A percentile compares a stretch with the other conserved stretches of the same genome.
These are phyloP conservation scores for Plasmodium coatneyi DNA, from an alignment of 169 alveolate species.

Conservation along the genomic window DNA sequence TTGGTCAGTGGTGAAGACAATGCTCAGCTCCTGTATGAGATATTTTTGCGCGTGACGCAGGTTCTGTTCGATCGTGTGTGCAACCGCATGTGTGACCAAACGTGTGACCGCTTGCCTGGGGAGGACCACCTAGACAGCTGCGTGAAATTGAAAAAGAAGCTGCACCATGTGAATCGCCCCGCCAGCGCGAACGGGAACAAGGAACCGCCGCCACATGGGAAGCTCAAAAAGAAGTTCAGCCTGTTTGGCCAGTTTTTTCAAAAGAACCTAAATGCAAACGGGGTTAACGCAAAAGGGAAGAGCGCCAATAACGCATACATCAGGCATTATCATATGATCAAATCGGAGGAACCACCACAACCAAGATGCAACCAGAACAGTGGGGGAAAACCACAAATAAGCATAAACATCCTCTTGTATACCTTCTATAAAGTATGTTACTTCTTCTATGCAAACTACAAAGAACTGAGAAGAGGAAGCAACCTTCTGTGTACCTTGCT, in stretches of 20 bases:
- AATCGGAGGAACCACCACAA: background rate
- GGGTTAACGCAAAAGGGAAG: background rate
- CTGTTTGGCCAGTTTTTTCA: constrained; percentile 14
- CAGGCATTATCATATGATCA: background rate
- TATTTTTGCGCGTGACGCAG: constrained; percentile 15
- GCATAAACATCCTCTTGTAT: constrained; percentile 29
- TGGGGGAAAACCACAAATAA: background rate
- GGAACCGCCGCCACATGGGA: background rate
- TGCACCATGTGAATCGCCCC: background rate
- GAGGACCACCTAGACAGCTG: background rate
- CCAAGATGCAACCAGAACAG: background rate
- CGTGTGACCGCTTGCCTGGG: background rate
- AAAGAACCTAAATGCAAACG: background rate
- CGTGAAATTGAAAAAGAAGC: background rate
- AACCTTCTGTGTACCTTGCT: constrained; percentile 20
- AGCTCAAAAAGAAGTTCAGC: constrained; percentile 32
- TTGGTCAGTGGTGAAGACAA: background rate
- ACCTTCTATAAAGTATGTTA: constrained; percentile 43
- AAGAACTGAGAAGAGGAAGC: constrained; percentile 18
- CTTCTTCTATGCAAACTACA: constrained; percentile 21
- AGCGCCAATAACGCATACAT: background rate
- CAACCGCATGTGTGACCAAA: background rate
- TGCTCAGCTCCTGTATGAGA: constrained; percentile 1
- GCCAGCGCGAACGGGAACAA: background rate
- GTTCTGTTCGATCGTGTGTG: background rate